Conservation (phyloP, 1,139 yeast genomes). For the Protomyces inundatus region DNA sequence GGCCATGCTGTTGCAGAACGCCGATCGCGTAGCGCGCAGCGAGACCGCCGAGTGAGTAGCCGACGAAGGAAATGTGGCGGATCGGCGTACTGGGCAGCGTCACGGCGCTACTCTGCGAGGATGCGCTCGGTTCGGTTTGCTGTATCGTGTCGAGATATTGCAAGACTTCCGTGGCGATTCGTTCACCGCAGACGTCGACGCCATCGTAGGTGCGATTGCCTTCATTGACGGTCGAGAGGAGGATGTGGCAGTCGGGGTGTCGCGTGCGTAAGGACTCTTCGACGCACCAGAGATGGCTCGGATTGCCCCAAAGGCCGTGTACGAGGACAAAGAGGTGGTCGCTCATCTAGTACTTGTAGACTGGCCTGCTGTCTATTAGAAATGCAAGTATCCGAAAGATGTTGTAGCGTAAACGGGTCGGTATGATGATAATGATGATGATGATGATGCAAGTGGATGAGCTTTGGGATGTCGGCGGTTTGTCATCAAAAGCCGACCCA, state of each 20-base stretch:
- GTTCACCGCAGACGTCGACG: slow-evolving; percentile 60
- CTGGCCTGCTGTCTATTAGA: too few species aligned
- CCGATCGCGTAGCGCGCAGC: slow-evolving; percentile 66
- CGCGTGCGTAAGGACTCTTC: slow-evolving; percentile 50
- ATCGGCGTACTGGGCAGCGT: slow-evolving; percentile 26
- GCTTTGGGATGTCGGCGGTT: too few species aligned
- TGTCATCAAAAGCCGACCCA: too few species aligned
- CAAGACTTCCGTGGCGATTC: slow-evolving; percentile 58
- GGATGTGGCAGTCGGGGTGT: slow-evolving; percentile 48
- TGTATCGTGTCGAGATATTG: slow-evolving; percentile 16
- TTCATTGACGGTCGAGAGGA: slow-evolving; percentile 66
- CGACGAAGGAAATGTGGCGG: slow-evolving; percentile 46
- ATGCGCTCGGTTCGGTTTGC: neutral
- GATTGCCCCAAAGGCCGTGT: slow-evolving; percentile 68
- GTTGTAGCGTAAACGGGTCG: too few species aligned
- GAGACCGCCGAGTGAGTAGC: slow-evolving; percentile 55
- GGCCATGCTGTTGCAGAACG: slow-evolving; percentile 49
- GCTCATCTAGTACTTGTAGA: neutral
- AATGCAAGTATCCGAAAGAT: too few species aligned
- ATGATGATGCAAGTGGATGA: too few species aligned
- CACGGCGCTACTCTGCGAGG: neutral
- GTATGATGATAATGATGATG: too few species aligned
- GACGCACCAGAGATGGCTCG: slow-evolving; percentile 62
- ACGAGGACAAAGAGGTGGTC: slow-evolving; percentile 16
- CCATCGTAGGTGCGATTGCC: slow-evolving; percentile 84